Base-by-base conservation (phyloP, 495 filamentous ascomycete species). In the Talaromyces thailandensis region DNA sequence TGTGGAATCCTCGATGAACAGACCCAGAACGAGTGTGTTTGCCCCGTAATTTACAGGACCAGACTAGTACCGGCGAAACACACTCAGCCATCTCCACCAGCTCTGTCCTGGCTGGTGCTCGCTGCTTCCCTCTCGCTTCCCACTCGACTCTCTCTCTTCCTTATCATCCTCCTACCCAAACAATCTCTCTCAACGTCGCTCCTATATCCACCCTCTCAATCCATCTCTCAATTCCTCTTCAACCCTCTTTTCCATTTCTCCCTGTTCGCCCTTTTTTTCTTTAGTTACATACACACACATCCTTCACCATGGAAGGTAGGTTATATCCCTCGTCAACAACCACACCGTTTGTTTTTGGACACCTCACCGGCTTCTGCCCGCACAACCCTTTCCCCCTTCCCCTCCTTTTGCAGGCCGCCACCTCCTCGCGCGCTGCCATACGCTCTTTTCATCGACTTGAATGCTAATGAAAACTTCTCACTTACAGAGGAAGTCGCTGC, bases 401-500 rank as follows among this genome's bases (percentile, higher is more conserved):
- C 48, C 45, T 57, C 51, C 59, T 62, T 23, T 52, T 65, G 45
- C 65, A 65, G 31, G 58, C 58, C 68, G 61, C 64, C 63, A 63
- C 64, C 59, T 50, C 25, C 59, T 50, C 29, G 59, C 59, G 59
- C 59, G 43, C 16, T 24, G 32, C 58, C 18, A 11, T 50, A 26
- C 23, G 37, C 32, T 60, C 26, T 18, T 57, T 35, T 23, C 29
- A 31, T 21, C n/a, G 21, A 23, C 28, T 9, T 31, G 18, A 6
- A 69, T 59, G 76, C 88, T 93, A 79, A 93, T 63, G 6, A 74
- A n/a, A 40, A 40, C 63, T 69, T 75, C 28, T 68, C 62, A 63
- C 64, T 61, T 83, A 80, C 76, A 98, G 94, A 98, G 84, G 94
- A 98, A 89, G 94, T 98, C 82, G 94, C 94, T 79, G 94, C 94